phyloP scores from a whole-genome alignment of 768 basidiomycete species.

The Gyrodon lividus region DNA sequence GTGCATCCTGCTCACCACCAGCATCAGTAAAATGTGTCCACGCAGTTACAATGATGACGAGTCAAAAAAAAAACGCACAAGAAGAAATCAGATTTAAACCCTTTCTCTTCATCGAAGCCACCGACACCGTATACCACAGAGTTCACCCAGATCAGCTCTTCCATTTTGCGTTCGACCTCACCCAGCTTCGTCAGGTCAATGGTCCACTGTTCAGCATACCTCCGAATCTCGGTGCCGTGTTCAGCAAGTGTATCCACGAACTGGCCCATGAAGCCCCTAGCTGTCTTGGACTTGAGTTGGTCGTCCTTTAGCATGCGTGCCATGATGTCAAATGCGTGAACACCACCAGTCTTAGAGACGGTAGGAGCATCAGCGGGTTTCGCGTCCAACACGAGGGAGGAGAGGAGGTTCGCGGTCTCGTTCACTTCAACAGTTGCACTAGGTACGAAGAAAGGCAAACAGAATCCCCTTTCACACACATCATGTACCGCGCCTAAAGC shows the following conservation, averaged over 20 bases:
- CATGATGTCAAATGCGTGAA: slow-evolving; percentile 48
- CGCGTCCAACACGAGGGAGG: slow-evolving; percentile 9
- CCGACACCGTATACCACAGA: slow-evolving; percentile 55
- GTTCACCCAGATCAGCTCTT: slow-evolving; percentile 60
- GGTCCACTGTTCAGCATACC: slow-evolving; percentile 42
- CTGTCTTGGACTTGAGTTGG: slow-evolving; percentile 19
- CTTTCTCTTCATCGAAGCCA: slow-evolving; percentile 54
- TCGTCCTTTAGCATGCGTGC: slow-evolving; percentile 52
- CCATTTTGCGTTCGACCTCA: slow-evolving; percentile 53
- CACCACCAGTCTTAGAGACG: slow-evolving; percentile 3
- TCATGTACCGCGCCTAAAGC: slow-evolving; percentile 24
- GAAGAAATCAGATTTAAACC: slow-evolving; percentile 46
- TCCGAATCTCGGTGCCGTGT: not conserved
- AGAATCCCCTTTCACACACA: slow-evolving; percentile 38
- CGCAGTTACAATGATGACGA: not conserved
- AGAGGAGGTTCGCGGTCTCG: slow-evolving; percentile 2
- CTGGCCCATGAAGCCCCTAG: slow-evolving; percentile 17
- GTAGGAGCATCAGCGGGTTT: not conserved
- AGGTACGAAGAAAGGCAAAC: slow-evolving; percentile 9
- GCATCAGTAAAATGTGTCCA: not conserved
- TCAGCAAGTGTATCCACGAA: slow-evolving; percentile 10
- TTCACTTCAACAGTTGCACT: not conserved
- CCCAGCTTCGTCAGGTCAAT: slow-evolving; percentile 34
- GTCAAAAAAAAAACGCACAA: slow-evolving; percentile 34
- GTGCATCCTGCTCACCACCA: slow-evolving; percentile 22